A percentile compares a stretch with the other conserved stretches of the same genome.
Evolutionary conservation across 2,329 filamentous ascomycete species (phyloP).

Genomic region (Diaporthe citri): DNA sequence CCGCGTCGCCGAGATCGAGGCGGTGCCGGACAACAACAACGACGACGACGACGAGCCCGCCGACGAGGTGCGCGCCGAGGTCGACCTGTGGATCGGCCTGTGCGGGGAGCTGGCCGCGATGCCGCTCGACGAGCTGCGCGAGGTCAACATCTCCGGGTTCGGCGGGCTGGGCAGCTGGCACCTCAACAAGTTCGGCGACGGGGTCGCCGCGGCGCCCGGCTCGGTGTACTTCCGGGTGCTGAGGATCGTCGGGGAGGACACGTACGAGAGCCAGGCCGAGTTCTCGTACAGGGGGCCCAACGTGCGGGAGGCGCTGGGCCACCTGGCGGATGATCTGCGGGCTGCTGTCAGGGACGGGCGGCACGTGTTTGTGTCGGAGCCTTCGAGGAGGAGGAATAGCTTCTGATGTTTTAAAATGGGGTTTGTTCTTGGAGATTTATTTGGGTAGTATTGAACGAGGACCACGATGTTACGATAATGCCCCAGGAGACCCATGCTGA

Average conservation of each 20-base stretch:
- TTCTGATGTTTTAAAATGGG: background rate
- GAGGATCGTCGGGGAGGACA: background rate
- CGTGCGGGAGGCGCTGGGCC: background rate
- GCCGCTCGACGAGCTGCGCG: slow-evolving; percentile 8
- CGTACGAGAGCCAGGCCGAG: background rate
- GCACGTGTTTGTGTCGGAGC: slow-evolving; percentile 16
- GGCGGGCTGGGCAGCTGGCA: slow-evolving; percentile 23
- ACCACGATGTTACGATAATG: background rate
- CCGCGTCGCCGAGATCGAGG: background rate
- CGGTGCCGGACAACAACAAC: no score
- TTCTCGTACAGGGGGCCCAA: slow-evolving; percentile 17
- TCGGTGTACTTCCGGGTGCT: slow-evolving; percentile 24
- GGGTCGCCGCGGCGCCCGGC: background rate
- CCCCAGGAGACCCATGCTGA: background rate
- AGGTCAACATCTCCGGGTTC: slow-evolving; percentile 22
- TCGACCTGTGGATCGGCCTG: background rate
- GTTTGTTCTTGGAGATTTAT: background rate
- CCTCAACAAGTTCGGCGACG: background rate
- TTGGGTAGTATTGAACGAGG: background rate
- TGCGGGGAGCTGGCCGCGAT: background rate
- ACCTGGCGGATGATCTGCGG: slow-evolving; percentile 1
- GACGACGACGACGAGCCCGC: background rate
- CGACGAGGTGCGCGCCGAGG: background rate
- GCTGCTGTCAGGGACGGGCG: slow-evolving; percentile 23
- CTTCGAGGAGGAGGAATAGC: slow-evolving; percentile 1